These are phyloP conservation scores for Nemania sp. DNA, from an alignment of 2,329 filamentous ascomycete species.

Conservation along the genomic window DNA sequence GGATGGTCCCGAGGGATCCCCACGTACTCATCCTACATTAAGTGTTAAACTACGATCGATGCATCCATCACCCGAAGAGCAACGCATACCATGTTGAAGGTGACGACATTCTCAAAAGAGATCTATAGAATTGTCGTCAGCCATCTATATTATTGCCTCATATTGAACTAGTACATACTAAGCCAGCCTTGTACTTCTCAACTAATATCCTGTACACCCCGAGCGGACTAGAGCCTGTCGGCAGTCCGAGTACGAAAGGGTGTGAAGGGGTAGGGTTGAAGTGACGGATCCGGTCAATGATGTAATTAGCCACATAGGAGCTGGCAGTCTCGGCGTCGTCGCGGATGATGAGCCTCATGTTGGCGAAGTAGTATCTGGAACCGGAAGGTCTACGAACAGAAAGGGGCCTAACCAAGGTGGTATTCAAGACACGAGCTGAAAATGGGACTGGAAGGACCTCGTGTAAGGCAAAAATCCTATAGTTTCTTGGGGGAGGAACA, in stretches of 20 bases:
- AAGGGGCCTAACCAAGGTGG: conserved; percentile 28
- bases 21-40: conserved; percentile 81
- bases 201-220: conserved; percentile 83
- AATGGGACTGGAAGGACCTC: conserved; percentile 7
- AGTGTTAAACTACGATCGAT: conserved; percentile 26
- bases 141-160: conserved; percentile 8
- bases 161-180: conserved; percentile 53
- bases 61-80: neutral
- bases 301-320: conserved; percentile 83
- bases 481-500: conserved; percentile 11
- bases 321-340: conserved; percentile 77
- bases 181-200: conserved; percentile 74
- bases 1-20: conserved; percentile 84
- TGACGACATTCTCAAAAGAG: conserved; percentile 89
- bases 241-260: conserved; percentile 85
- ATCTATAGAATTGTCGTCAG: conserved; percentile 64
- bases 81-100: conserved; percentile 83
- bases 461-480: conserved; percentile 16
- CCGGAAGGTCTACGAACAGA: conserved; percentile 40
- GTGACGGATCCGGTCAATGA: conserved; percentile 82
- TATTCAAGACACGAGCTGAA: conserved; percentile 33
- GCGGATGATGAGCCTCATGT: conserved; percentile 86
- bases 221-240: conserved; percentile 84
- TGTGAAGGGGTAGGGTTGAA: conserved; percentile 78
- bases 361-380: conserved; percentile 45